Conservation (phyloP, 2,329 filamentous ascomycete genomes). For the Xylariaceae sp. region DNA sequence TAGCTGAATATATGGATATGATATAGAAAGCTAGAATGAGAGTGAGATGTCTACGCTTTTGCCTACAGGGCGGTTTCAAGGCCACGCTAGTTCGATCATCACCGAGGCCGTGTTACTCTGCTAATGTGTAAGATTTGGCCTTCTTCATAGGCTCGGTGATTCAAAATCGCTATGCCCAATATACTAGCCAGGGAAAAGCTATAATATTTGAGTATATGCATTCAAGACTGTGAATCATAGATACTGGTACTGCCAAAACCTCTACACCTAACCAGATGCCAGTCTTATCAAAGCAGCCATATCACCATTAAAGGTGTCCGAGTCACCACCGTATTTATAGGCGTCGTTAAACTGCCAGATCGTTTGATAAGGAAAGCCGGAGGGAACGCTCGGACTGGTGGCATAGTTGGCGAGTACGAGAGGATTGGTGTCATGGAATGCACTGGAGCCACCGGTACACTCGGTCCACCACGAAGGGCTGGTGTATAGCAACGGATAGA, state of each 20-base stretch:
- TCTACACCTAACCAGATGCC: conserved; percentile 17
- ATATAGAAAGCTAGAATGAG: too few species aligned
- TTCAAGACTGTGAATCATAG: neutral
- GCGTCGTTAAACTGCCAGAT: conserved; percentile 52
- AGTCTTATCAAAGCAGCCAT: conserved; percentile 19
- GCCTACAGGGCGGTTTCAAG: too few species aligned
- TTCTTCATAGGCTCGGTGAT: too few species aligned
- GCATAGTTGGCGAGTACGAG: conserved; percentile 45
- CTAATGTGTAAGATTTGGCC: too few species aligned
- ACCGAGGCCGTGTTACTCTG: too few species aligned
- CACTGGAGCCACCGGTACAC: conserved; percentile 48
- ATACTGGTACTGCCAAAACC: neutral
- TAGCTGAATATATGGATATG: too few species aligned
- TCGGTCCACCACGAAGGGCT: conserved; percentile 50
- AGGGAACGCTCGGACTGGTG: conserved; percentile 39
- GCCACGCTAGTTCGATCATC: too few species aligned
- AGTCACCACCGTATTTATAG: conserved; percentile 49
- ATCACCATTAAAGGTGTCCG: conserved; percentile 48
- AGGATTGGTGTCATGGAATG: conserved; percentile 43
- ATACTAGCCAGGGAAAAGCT: too few species aligned
- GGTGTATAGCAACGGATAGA: conserved; percentile 51
- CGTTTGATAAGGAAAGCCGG: conserved; percentile 49
- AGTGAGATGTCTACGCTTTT: too few species aligned
- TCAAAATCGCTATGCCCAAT: too few species aligned
- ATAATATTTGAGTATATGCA: too few species aligned